These are phyloP conservation scores for Biscogniauxia mediterranea DNA, from an alignment of 2,329 filamentous ascomycete species.

Conservation along the genomic window DNA sequence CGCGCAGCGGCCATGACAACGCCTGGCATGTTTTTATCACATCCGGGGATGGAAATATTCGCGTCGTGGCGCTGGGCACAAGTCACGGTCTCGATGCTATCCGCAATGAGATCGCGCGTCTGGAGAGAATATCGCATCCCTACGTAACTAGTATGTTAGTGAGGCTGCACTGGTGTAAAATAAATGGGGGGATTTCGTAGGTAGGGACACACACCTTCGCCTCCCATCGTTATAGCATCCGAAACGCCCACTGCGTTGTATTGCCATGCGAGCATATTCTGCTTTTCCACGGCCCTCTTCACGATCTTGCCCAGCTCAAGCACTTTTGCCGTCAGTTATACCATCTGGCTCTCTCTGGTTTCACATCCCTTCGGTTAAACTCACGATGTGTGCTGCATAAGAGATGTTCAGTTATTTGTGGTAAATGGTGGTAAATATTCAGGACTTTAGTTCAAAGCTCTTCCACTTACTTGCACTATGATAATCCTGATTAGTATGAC, in stretches of 20 bases:
- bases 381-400: conserved; percentile 30
- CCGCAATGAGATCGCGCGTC: conserved; percentile 86
- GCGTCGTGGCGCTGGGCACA: conserved; percentile 91
- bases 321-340: conserved; percentile 49
- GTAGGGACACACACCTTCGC: conserved; percentile 61
- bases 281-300: conserved; percentile 75
- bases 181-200: neutral
- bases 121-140: conserved; percentile 94
- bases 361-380: conserved; percentile 6
- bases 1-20: conserved; percentile 86
- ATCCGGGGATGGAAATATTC: conserved; percentile 88
- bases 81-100: conserved; percentile 90
- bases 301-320: conserved; percentile 84
- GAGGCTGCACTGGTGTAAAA: neutral
- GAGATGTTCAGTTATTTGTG: conserved; percentile 5
- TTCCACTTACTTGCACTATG: conserved; percentile 30
- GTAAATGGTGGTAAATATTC: neutral
- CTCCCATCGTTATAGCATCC: conserved; percentile 93
- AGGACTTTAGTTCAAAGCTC: neutral
- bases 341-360: neutral
- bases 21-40: conserved; percentile 98
- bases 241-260: conserved; percentile 89
- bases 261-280: conserved; percentile 91
- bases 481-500: conserved; percentile 9
- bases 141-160: conserved; percentile 33